phyloP scores from a whole-genome alignment of 208 protist genomes.

The Leptomonas seymouri region DNA sequence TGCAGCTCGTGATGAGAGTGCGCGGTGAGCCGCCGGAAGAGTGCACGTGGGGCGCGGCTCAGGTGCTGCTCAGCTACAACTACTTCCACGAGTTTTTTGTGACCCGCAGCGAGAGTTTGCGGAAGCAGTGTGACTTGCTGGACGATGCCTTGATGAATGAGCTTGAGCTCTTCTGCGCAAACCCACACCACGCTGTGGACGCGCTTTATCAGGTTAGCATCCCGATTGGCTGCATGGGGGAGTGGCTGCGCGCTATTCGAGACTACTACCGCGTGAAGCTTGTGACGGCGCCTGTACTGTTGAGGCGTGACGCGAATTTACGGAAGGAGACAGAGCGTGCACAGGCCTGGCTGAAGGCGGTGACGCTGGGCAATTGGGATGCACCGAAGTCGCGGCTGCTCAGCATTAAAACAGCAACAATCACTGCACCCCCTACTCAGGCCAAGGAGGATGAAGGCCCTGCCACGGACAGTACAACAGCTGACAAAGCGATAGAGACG shows the following conservation, averaged over 20 bases:
- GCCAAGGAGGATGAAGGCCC: not conserved
- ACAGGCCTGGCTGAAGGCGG: constrained; percentile 11
- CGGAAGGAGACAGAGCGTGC: constrained; percentile 9
- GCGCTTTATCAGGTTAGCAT: constrained; percentile 47
- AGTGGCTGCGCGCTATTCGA: constrained; percentile 65
- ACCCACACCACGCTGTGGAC: constrained; percentile 48
- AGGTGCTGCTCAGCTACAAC: constrained; percentile 73
- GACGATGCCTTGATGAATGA: constrained; percentile 42
- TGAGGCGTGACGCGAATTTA: constrained; percentile 16
- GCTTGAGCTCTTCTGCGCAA: constrained; percentile 58
- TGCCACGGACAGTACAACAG: not conserved
- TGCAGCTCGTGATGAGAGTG: constrained; percentile 64
- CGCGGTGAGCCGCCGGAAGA: constrained; percentile 44
- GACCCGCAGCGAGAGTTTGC: constrained; percentile 56
- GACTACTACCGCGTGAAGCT: constrained; percentile 65
- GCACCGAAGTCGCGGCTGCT: not conserved
- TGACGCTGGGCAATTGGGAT: constrained; percentile 9
- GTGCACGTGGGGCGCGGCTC: constrained; percentile 49
- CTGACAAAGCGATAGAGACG: not conserved
- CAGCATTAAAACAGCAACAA: too few relatives aligned
- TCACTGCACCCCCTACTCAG: not conserved
- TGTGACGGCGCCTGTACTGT: constrained; percentile 49
- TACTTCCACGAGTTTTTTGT: constrained; percentile 82
- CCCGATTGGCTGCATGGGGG: constrained; percentile 62
- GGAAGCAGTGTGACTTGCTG: constrained; percentile 50